Conservation (phyloP, 495 filamentous ascomycete genomes). For the Neurospora sp. region DNA sequence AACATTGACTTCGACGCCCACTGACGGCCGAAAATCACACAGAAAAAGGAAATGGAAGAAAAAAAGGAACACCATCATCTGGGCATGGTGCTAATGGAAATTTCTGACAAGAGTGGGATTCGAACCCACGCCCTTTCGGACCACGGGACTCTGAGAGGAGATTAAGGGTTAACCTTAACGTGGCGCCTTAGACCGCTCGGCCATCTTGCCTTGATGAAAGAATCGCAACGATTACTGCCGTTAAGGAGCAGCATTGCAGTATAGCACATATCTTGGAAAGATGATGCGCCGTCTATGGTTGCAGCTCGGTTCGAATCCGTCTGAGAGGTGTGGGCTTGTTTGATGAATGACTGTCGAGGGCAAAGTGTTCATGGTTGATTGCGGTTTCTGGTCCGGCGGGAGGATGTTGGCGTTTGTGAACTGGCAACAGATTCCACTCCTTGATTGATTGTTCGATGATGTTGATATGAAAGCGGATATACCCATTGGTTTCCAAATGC, state of each 20-base stretch:
- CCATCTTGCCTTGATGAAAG: neutral
- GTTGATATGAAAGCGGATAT: neutral
- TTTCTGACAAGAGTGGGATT: conserved; percentile 24
- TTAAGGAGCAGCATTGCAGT: neutral
- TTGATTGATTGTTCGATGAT: neutral
- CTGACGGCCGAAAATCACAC: neutral
- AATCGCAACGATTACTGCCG: neutral
- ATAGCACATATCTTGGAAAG: neutral
- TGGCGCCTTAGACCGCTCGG: neutral
- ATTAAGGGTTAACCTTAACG: neutral
- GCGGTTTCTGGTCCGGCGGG: neutral
- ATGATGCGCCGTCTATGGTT: neutral
- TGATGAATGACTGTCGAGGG: neutral
- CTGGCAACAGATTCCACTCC: neutral
- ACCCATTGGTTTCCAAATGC: neutral
- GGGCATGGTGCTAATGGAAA: neutral
- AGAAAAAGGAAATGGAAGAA: neutral
- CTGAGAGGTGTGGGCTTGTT: neutral
- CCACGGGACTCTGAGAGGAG: conserved; percentile 7
- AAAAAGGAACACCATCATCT: neutral
- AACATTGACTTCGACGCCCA: neutral
- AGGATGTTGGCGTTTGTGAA: neutral
- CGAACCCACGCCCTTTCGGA: conserved; percentile 29
- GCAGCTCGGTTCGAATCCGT: neutral
- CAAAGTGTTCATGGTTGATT: neutral